Percentiles rank a stretch among this genome's conserved stretches.
Evolutionary conservation across 768 basidiomycete species (phyloP).

Genomic region (Leucosporidium yakuticum): DNA sequence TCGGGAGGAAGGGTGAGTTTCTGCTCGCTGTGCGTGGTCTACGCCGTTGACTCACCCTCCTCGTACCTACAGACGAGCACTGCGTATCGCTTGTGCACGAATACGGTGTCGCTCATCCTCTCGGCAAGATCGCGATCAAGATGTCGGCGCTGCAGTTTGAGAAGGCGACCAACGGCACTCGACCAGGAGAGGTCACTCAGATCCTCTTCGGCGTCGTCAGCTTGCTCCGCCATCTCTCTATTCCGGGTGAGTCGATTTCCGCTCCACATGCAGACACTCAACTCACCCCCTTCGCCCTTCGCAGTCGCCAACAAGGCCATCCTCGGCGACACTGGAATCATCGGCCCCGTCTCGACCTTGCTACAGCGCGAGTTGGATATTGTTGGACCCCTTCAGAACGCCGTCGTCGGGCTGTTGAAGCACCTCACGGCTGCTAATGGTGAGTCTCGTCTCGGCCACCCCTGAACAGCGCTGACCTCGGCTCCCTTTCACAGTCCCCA

Average conservation of each 20-base stretch:
- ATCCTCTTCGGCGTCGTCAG: conserved; percentile 84
- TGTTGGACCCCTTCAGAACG: conserved; percentile 78
- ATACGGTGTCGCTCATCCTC: conserved; percentile 57
- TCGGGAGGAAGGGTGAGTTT: conserved; percentile 63
- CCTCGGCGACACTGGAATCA: conserved; percentile 58
- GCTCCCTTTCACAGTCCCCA: conserved; percentile 38
- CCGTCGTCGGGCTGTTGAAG: conserved; percentile 80
- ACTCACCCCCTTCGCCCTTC: conserved; percentile 36
- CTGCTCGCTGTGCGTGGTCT: neutral
- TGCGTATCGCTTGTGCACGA: conserved; percentile 49
- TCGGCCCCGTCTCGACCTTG: conserved; percentile 59
- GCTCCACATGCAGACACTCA: neutral
- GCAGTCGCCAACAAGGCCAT: conserved; percentile 56
- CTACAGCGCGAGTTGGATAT: conserved; percentile 70
- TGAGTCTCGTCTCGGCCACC: conserved; percentile 46
- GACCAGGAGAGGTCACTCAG: conserved; percentile 44
- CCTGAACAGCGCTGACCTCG: neutral
- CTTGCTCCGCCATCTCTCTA: conserved; percentile 74
- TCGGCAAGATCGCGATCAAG: conserved; percentile 58
- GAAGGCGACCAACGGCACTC: neutral
- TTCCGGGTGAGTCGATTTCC: conserved; percentile 34
- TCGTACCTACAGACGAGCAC: conserved; percentile 42
- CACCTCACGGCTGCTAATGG: conserved; percentile 68
- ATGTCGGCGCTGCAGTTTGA: conserved; percentile 54
- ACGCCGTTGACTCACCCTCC: neutral